phyloP scores from a whole-genome alignment of 257 asterid species.

The Datura wrightii region DNA sequence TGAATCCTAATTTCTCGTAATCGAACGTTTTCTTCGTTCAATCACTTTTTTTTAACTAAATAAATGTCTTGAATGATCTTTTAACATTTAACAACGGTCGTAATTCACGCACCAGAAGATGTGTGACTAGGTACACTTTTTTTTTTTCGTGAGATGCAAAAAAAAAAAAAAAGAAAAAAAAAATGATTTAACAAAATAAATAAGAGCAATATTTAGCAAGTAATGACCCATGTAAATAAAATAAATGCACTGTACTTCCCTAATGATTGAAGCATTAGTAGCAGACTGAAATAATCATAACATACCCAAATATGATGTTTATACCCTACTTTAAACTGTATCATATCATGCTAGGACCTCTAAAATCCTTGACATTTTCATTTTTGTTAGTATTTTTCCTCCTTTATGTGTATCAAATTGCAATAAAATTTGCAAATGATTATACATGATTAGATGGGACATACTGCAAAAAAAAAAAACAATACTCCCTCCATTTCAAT shows the following conservation, averaged over 20 bases:
- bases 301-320: neutral
- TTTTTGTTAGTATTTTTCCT: slow-evolving; percentile 2
- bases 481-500: too few relatives aligned
- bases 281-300: slow-evolving; percentile 20
- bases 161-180: neutral
- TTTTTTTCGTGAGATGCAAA: neutral
- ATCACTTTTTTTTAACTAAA: too few relatives aligned
- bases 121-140: neutral
- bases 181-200: neutral
- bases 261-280: slow-evolving; percentile 25
- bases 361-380: slow-evolving; percentile 10
- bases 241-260: neutral
- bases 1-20: neutral
- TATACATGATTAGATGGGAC: slow-evolving; percentile 32
- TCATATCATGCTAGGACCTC: slow-evolving; percentile 30
- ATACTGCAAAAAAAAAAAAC: neutral
- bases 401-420: neutral
- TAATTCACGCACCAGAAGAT: neutral
- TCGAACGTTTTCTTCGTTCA: neutral
- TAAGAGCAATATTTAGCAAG: neutral
- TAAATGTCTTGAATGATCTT: neutral
- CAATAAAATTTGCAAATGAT: neutral
- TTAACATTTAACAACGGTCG: neutral
- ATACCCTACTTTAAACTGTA: neutral
- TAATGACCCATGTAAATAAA: neutral